A percentile compares a stretch with the other conserved stretches of the same genome.
phyloP scores from a whole-genome alignment of 805 yeast genomes.

The Kuraishia hungarica region DNA sequence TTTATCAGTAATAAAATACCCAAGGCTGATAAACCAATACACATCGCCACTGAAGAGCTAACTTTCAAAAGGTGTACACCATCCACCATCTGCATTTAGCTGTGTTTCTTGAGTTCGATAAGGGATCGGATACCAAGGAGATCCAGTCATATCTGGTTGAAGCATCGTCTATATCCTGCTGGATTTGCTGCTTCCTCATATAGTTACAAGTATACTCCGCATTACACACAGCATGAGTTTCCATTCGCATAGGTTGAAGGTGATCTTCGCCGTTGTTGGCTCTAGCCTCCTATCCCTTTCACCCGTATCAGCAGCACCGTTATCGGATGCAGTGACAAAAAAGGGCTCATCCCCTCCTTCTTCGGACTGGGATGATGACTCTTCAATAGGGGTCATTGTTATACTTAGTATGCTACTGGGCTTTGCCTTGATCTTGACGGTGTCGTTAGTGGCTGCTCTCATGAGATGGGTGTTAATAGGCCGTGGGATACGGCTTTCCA shows the following conservation, averaged over 20 bases:
- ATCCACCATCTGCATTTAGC: too few relatives aligned
- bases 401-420: conserved; percentile 16
- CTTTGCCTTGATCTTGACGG: conserved; percentile 10
- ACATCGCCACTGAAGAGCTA: too few relatives aligned
- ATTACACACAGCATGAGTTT: background rate
- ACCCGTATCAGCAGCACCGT: background rate
- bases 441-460: conserved; percentile 9
- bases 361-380: background rate
- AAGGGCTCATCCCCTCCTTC: background rate
- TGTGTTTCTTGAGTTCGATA: too few relatives aligned
- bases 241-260: background rate
- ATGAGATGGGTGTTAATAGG: conserved; percentile 8
- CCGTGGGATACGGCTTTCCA: conserved; percentile 11
- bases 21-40: too few relatives aligned
- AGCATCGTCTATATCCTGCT: too few relatives aligned
- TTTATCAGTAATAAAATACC: too few relatives aligned
- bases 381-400: conserved; percentile 6
- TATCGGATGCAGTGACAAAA: background rate
- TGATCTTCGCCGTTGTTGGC: background rate
- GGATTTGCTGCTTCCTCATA: too few relatives aligned
- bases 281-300: background rate
- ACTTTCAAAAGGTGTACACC: too few relatives aligned
- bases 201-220: too few relatives aligned
- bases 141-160: too few relatives aligned
- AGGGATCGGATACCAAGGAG: too few relatives aligned